phyloP scores from a whole-genome alignment of 352 stramenopile genomes.

The Phytophthora fragariae region DNA sequence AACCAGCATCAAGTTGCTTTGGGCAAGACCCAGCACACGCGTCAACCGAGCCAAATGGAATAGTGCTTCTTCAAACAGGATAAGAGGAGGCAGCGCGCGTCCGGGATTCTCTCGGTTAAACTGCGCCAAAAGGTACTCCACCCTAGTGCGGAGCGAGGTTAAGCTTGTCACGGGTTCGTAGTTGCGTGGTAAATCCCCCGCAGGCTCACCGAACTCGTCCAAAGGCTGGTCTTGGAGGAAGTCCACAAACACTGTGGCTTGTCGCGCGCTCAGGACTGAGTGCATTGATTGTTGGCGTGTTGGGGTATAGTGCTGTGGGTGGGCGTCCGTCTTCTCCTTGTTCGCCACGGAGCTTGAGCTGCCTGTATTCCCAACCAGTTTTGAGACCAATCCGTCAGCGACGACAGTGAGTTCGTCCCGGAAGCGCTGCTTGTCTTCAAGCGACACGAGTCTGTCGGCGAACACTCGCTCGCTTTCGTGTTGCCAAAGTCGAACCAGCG shows the following conservation, averaged over 20 bases:
- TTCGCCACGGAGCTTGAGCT: conserved; percentile 22
- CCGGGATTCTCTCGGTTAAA: conserved; percentile 88
- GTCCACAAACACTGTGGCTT: conserved; percentile 72
- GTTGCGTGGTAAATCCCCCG: conserved; percentile 81
- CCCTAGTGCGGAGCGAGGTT: conserved; percentile 51
- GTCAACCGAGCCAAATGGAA: conserved; percentile 87
- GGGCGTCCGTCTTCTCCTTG: conserved; percentile 29
- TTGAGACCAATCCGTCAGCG: conserved; percentile 50
- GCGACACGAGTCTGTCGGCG: conserved; percentile 71
- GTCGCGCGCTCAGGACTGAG: conserved; percentile 11
- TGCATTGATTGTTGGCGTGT: conserved; percentile 27
- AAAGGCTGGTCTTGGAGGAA: conserved; percentile 85
- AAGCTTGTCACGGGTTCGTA: conserved; percentile 80
- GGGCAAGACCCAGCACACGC: conserved; percentile 77
- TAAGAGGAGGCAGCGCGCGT: conserved; percentile 70
- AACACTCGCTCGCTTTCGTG: conserved; percentile 90
- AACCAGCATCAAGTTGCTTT: conserved; percentile 93
- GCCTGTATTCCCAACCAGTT: conserved; percentile 5
- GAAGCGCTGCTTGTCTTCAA: conserved; percentile 81
- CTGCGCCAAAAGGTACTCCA: conserved; percentile 68
- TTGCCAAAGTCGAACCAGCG: conserved; percentile 78
- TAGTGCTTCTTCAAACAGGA: conserved; percentile 93
- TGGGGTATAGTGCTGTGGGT: conserved; percentile 3
- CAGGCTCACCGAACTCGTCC: conserved; percentile 85
- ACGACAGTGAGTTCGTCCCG: conserved; percentile 60